These are phyloP conservation scores for Glaciozyma antarctica DNA, from an alignment of 768 basidiomycete genomes.

Conservation along the genomic window DNA sequence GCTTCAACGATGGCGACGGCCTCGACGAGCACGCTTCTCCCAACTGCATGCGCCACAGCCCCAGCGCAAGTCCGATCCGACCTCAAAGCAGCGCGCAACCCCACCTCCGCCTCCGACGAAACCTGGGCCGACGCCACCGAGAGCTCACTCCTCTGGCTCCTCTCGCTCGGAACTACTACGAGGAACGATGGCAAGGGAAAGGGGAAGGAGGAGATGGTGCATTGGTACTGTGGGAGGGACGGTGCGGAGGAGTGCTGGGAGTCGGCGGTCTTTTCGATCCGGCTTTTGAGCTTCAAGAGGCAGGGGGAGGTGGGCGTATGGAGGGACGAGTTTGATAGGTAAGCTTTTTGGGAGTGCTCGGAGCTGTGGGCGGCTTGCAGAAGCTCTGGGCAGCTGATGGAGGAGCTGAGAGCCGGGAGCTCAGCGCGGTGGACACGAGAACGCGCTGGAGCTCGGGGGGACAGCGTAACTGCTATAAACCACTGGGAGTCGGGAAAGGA, in stretches of 20 bases:
- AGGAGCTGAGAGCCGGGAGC: not conserved
- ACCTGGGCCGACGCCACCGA: constrained; percentile 24
- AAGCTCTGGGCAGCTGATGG: not conserved
- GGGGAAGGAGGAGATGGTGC: constrained; percentile 36
- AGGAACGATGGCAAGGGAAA: constrained; percentile 2
- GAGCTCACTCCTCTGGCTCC: constrained; percentile 13
- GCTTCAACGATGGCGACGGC: too few relatives aligned
- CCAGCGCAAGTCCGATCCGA: not conserved
- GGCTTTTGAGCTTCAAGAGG: constrained; percentile 66
- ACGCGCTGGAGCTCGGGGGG: too few relatives aligned
- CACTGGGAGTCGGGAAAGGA: too few relatives aligned
- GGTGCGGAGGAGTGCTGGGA: constrained; percentile 48
- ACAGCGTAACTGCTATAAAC: too few relatives aligned
- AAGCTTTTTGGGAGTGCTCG: not conserved
- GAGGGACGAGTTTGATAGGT: constrained; percentile 44
- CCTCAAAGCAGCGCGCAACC: constrained; percentile 14
- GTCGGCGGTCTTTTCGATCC: constrained; percentile 69
- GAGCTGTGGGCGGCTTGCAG: not conserved
- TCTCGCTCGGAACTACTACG: constrained; percentile 12
- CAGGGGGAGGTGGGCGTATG: constrained; percentile 52
- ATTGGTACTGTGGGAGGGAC: constrained; percentile 74
- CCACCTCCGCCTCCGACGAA: constrained; percentile 4
- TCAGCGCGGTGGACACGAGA: not conserved
- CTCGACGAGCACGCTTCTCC: too few relatives aligned
- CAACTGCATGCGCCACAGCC: not conserved